Evolutionary conservation across 805 yeast genomes (phyloP).

Genomic region (Kazachstania psychrophila): DNA sequence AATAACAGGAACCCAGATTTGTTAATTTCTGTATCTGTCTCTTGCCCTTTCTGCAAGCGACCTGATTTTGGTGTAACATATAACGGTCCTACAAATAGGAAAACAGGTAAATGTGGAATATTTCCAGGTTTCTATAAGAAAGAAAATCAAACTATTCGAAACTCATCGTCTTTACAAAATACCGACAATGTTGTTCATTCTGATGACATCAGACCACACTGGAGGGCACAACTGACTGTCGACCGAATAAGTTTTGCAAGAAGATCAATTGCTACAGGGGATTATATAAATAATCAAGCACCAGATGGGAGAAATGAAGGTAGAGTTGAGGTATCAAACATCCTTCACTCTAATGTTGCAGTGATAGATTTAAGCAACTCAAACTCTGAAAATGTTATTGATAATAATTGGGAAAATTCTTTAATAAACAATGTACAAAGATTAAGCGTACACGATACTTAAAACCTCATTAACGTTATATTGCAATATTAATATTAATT

Average conservation of each 20-base stretch:
- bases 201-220: constrained; percentile 79
- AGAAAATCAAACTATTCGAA: not conserved
- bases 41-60: constrained; percentile 88
- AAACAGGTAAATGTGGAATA: constrained; percentile 47
- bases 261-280: no score
- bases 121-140: constrained; percentile 37
- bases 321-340: no score
- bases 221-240: constrained; percentile 58
- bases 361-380: no score
- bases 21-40: constrained; percentile 74
- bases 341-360: no score
- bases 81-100: constrained; percentile 44
- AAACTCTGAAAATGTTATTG: no score
- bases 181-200: constrained; percentile 52
- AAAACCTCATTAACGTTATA: no score
- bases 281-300: no score
- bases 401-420: no score
- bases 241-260: not conserved
- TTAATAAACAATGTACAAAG: no score
- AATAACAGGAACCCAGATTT: constrained; percentile 41
- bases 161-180: no score
- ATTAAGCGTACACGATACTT: no score
- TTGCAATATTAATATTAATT: no score
- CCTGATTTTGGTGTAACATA: constrained; percentile 77
- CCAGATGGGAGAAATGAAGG: not conserved